These are phyloP conservation scores for Aquilaria malaccensis DNA, from an alignment of 345 rosid species.

Conservation along the genomic window DNA sequence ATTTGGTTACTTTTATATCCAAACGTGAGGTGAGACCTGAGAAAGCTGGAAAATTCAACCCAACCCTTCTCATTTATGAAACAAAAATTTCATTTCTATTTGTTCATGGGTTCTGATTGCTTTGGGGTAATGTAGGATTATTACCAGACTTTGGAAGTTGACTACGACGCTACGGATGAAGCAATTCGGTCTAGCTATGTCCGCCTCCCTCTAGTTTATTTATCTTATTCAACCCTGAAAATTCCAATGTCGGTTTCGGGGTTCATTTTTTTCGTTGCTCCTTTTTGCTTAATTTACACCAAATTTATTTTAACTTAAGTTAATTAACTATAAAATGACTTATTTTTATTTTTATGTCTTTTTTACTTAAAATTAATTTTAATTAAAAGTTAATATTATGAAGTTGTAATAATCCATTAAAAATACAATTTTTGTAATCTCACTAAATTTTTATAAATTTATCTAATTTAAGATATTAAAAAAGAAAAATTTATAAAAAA, in stretches of 20 bases:
- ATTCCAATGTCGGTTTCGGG: background rate
- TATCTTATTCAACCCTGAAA: background rate
- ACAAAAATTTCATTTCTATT: background rate
- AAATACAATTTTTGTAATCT: no score
- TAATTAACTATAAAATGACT: no score
- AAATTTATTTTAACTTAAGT: no score
- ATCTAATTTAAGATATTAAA: no score
- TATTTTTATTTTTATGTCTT: no score
- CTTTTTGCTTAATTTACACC: background rate
- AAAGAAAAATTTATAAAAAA: no score
- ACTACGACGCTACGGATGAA: slow-evolving; percentile 74
- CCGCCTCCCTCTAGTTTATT: slow-evolving; percentile 74
- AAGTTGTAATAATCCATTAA: no score
- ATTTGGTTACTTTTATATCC: slow-evolving; percentile 53
- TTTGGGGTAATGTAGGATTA: slow-evolving; percentile 51
- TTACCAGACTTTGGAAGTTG: slow-evolving; percentile 79
- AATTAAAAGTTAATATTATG: no score
- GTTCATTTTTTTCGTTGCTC: background rate
- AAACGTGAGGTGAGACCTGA: slow-evolving; percentile 44
- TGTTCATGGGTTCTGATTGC: background rate
- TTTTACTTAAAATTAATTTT: no score
- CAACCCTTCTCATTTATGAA: background rate
- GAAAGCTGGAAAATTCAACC: background rate
- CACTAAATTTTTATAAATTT: no score
- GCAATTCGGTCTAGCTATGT: slow-evolving; percentile 86